phyloP scores from a whole-genome alignment of 2,329 filamentous ascomycete genomes.

The Epichloe elymi region DNA sequence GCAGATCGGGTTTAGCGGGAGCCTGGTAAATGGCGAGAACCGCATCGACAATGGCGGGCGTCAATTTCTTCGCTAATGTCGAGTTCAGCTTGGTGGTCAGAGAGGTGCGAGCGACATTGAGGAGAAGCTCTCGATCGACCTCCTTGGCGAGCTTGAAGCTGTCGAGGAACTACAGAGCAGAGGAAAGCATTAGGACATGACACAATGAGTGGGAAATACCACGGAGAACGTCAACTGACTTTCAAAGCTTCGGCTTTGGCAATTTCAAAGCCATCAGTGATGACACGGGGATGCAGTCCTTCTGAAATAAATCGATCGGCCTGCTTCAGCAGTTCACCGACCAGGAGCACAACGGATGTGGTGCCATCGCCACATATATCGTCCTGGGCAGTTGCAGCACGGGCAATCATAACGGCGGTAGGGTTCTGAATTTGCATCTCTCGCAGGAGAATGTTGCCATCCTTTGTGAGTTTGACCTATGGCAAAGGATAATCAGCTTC shows the following conservation, averaged over 20 bases:
- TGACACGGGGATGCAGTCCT: constrained; percentile 90
- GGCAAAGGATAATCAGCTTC: constrained; percentile 13
- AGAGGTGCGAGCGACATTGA: constrained; percentile 87
- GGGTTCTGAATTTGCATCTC: constrained; percentile 97
- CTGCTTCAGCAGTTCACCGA: constrained; percentile 95
- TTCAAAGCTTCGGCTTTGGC: constrained; percentile 87
- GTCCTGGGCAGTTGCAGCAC: constrained; percentile 90
- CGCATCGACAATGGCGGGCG: constrained; percentile 89
- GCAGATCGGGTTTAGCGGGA: constrained; percentile 84
- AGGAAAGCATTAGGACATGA: neutral
- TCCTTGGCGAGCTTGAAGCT: constrained; percentile 79
- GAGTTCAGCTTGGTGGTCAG: constrained; percentile 90
- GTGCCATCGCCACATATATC: constrained; percentile 98
- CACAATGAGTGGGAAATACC: neutral
- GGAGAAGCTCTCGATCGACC: constrained; percentile 84
- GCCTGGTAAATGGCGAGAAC: constrained; percentile 88
- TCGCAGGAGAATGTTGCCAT: constrained; percentile 74
- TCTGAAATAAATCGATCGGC: constrained; percentile 92
- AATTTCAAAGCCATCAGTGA: constrained; percentile 95
- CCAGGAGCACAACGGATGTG: constrained; percentile 86
- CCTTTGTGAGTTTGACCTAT: constrained; percentile 97
- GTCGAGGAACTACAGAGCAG: constrained; percentile 64
- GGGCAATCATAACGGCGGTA: constrained; percentile 74
- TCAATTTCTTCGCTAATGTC: constrained; percentile 78
- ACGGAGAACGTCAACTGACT: constrained; percentile 29